Evolutionary conservation across 106 monocot genomes (phyloP).

Genomic region (Dioscorea zingiberensis): DNA sequence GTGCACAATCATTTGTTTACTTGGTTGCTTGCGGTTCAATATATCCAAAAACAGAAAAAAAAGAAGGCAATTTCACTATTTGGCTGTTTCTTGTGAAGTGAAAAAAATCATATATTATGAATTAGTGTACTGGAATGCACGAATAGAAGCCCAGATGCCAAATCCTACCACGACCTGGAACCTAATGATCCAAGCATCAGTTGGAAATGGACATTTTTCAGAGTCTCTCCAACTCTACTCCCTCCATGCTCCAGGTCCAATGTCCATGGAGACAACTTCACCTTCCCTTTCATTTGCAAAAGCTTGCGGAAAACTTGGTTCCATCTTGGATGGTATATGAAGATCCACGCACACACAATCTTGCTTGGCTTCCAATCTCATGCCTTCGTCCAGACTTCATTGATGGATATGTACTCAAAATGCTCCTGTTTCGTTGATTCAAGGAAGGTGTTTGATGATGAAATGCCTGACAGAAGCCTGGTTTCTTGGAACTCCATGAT

Average conservation of each 20-base stretch:
- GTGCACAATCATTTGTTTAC: too few species aligned
- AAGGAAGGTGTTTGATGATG: conserved; percentile 36
- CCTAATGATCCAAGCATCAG: conserved; percentile 24
- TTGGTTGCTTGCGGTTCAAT: too few species aligned
- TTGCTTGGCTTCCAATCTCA: conserved; percentile 20
- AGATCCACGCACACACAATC: conserved; percentile 30
- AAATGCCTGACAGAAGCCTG: conserved; percentile 32
- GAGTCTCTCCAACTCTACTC: conserved; percentile 38
- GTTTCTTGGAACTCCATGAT: conserved; percentile 62
- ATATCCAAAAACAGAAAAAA: too few species aligned
- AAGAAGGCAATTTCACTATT: too few species aligned
- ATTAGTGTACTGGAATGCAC: too few species aligned
- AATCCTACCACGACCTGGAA: conserved; percentile 19
- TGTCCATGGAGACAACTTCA: conserved; percentile 23
- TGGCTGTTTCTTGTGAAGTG: too few species aligned
- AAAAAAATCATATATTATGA: too few species aligned
- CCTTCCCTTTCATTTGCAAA: conserved; percentile 40
- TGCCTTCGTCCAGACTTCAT: conserved; percentile 40
- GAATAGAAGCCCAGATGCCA: not conserved
- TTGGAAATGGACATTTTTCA: conserved; percentile 20
- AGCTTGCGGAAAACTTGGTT: conserved; percentile 29
- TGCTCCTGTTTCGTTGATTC: conserved; percentile 17
- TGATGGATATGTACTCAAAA: conserved; percentile 43
- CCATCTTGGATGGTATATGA: conserved; percentile 11
- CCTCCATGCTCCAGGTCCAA: conserved; percentile 25